Percentiles rank a stretch among this genome's conserved stretches.
phyloP scores from a whole-genome alignment of 257 asterid genomes.

The Craterostigma plantagineum region DNA sequence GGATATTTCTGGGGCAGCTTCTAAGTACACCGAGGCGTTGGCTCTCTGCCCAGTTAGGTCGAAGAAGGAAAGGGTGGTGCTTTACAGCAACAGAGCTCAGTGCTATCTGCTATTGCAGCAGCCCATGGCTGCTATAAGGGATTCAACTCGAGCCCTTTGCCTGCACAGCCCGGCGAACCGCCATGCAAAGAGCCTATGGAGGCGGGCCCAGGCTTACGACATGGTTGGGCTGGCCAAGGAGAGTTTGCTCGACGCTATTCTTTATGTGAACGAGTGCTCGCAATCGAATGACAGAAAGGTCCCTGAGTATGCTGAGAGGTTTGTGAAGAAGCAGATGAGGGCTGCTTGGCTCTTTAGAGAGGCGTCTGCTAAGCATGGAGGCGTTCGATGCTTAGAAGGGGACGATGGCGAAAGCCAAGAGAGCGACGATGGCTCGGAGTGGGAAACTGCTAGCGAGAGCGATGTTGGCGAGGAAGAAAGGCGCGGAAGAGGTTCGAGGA shows the following conservation, averaged over 20 bases:
- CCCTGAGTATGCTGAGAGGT: conserved; percentile 89
- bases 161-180: conserved; percentile 88
- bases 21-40: conserved; percentile 79
- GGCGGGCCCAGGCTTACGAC: conserved; percentile 98
- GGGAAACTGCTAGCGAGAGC: conserved; percentile 99
- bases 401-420: conserved; percentile 45
- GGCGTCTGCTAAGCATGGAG: conserved; percentile 80
- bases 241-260: conserved; percentile 81
- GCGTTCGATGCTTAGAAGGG: conserved; percentile 67
- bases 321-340: conserved; percentile 92
- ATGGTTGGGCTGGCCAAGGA: conserved; percentile 91
- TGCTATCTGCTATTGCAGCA: conserved; percentile 83
- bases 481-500: conserved; percentile 24
- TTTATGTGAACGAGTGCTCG: conserved; percentile 87
- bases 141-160: conserved; percentile 81
- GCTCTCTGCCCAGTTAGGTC: conserved; percentile 85
- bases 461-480: conserved; percentile 60
- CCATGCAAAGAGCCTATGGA: conserved; percentile 95
- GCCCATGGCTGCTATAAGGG: conserved; percentile 86
- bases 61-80: conserved; percentile 75
- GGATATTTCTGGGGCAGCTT: conserved; percentile 79
- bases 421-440: conserved; percentile 74
- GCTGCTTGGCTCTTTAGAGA: conserved; percentile 93
- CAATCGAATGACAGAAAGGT: conserved; percentile 76
- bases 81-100: conserved; percentile 89